A percentile compares a stretch with the other conserved stretches of the same genome.
Conservation (phyloP, 2,329 filamentous ascomycete genomes). For the Boeremia exigua region DNA sequence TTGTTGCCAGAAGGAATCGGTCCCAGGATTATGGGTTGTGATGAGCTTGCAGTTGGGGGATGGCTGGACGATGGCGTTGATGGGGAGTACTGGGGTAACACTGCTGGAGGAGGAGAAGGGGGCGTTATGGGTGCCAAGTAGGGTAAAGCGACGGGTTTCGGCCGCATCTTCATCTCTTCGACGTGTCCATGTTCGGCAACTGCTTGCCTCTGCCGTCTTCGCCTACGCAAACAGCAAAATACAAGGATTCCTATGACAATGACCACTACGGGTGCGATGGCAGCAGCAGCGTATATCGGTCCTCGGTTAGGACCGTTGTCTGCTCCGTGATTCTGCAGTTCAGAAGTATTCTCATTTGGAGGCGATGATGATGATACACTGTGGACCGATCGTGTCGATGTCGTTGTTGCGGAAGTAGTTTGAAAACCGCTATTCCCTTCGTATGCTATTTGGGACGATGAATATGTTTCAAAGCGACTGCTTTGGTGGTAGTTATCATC, state of each 20-base stretch:
- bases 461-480: not conserved
- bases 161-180: conserved; percentile 38
- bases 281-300: conserved; percentile 34
- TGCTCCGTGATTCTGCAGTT: not conserved
- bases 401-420: not conserved
- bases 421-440: not conserved
- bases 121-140: conserved; percentile 34
- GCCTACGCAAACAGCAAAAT: conserved; percentile 41
- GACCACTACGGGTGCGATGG: conserved; percentile 31
- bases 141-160: conserved; percentile 14
- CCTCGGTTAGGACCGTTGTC: conserved; percentile 16
- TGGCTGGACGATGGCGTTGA: conserved; percentile 22
- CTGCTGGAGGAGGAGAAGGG: conserved; percentile 13
- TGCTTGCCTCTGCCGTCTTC: conserved; percentile 31
- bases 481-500: not conserved
- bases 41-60: conserved; percentile 23
- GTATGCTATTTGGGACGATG: not conserved
- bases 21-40: conserved; percentile 44
- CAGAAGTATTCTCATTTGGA: not conserved
- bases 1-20: conserved; percentile 40
- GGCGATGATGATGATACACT: not conserved
- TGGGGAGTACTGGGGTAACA: conserved; percentile 23
- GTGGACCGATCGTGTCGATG: not conserved
- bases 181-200: conserved; percentile 9
- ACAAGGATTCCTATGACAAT: conserved; percentile 31